Evolutionary conservation across 1,284 basidiomycete genomes (phyloP).

Genomic region (Phylloboletellus chloephorus): DNA sequence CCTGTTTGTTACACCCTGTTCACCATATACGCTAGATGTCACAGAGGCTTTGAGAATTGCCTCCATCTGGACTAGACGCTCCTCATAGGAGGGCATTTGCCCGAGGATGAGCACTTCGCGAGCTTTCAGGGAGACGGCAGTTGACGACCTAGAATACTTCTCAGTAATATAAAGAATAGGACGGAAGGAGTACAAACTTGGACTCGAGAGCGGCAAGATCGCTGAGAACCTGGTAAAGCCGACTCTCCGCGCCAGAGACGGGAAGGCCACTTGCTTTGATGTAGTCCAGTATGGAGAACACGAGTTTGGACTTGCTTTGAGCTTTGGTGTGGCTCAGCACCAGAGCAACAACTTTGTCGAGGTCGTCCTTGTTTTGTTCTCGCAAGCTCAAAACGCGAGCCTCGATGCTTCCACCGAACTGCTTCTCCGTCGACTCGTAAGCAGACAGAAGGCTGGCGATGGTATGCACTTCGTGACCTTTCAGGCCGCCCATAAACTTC

Average conservation of each 20-base stretch:
- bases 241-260: constrained; percentile 66
- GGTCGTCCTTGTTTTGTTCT: constrained; percentile 87
- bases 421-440: constrained; percentile 83
- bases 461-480: constrained; percentile 79
- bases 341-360: constrained; percentile 83
- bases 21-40: constrained; percentile 84
- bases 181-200: constrained; percentile 48
- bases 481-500: constrained; percentile 78
- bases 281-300: constrained; percentile 83
- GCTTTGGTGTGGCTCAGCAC: constrained; percentile 96
- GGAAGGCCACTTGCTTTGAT: constrained; percentile 75
- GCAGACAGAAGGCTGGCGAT: constrained; percentile 68
- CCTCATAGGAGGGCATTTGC: constrained; percentile 95
- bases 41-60: constrained; percentile 86
- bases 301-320: constrained; percentile 86
- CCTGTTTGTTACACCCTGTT: constrained; percentile 66
- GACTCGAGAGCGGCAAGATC: constrained; percentile 83
- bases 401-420: constrained; percentile 92
- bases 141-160: constrained; percentile 61
- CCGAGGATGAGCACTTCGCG: constrained; percentile 95
- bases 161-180: constrained; percentile 7
- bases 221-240: constrained; percentile 69
- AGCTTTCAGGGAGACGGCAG: constrained; percentile 88
- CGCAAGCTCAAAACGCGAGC: constrained; percentile 87
- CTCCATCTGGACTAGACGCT: constrained; percentile 93